A percentile compares a stretch with the other conserved stretches of the same genome.
These are phyloP conservation scores for Mortierella sp. DNA, from an alignment of 371 early-diverging fungal genomes.

Conservation along the genomic window DNA sequence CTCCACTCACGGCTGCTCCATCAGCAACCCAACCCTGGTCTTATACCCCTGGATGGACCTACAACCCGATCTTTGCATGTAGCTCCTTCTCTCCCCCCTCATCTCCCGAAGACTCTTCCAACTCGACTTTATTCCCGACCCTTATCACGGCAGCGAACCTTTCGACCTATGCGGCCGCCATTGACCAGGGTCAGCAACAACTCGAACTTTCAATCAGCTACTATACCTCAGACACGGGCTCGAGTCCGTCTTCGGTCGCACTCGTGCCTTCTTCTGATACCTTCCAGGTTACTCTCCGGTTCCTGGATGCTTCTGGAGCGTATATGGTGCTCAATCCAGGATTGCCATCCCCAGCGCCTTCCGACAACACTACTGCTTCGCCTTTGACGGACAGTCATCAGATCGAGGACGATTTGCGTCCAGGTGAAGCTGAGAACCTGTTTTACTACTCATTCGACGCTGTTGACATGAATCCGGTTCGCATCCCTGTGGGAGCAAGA, in stretches of 20 bases:
- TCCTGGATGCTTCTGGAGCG: conserved; percentile 30
- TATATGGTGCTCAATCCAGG: conserved; percentile 16
- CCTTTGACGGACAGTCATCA: neutral
- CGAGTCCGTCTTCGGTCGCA: conserved; percentile 3
- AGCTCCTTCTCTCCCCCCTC: conserved; percentile 26
- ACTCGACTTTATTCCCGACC: conserved; percentile 13
- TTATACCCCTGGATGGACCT: conserved; percentile 45
- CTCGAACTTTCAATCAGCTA: conserved; percentile 40
- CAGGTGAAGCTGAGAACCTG: conserved; percentile 31
- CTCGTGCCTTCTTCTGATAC: conserved; percentile 9
- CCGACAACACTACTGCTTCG: no score
- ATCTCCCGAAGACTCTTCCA: neutral
- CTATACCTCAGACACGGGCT: conserved; percentile 25
- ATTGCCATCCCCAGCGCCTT: neutral
- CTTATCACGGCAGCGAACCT: conserved; percentile 40
- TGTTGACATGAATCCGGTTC: conserved; percentile 16
- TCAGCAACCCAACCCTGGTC: conserved; percentile 38
- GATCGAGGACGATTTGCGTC: conserved; percentile 6
- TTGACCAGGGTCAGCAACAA: conserved; percentile 46
- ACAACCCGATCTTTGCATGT: conserved; percentile 46
- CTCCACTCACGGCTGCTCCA: conserved; percentile 21
- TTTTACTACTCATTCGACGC: conserved; percentile 45
- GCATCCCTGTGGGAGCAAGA: conserved; percentile 36
- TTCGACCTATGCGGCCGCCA: conserved; percentile 13
- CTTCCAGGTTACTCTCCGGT: conserved; percentile 28